These are phyloP conservation scores for Cymbopogon flexuosus DNA, from an alignment of 202 grass and related monocot species.

Conservation along the genomic window DNA sequence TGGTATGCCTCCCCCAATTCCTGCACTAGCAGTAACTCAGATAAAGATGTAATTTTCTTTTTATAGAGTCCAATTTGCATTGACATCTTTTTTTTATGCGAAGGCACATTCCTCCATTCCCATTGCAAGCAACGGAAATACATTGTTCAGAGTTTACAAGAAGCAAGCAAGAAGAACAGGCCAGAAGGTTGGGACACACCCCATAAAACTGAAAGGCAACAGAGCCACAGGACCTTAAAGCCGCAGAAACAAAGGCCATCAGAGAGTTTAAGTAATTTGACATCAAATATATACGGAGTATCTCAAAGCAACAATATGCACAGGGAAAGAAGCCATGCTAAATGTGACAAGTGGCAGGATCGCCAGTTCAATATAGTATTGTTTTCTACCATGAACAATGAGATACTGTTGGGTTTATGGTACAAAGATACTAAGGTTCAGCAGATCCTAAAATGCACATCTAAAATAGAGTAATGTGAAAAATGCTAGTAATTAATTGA, in stretches of 20 bases:
- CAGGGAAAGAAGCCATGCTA: not conserved
- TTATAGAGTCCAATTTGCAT: not conserved
- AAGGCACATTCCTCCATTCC: no score
- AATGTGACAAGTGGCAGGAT: not conserved
- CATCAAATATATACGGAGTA: not conserved
- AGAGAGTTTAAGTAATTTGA: no score
- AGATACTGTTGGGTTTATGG: not conserved
- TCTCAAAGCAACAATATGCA: not conserved
- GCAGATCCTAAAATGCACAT: not conserved
- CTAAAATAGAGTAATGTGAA: not conserved
- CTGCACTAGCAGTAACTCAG: slow-evolving; percentile 40
- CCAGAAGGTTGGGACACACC: no score
- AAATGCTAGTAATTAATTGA: not conserved
- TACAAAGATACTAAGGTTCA: not conserved
- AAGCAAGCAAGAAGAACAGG: no score
- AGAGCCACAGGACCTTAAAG: no score
- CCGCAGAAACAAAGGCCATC: no score
- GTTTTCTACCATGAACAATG: not conserved
- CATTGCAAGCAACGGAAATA: no score
- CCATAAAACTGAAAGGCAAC: no score
- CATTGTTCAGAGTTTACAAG: no score
- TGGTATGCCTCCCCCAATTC: slow-evolving; percentile 91
- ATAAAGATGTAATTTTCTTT: slow-evolving; percentile 11
- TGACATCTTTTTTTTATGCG: no score
- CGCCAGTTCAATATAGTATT: not conserved